Evolutionary conservation across 805 yeast species (phyloP).

Genomic region (Saturnispora silvae): DNA sequence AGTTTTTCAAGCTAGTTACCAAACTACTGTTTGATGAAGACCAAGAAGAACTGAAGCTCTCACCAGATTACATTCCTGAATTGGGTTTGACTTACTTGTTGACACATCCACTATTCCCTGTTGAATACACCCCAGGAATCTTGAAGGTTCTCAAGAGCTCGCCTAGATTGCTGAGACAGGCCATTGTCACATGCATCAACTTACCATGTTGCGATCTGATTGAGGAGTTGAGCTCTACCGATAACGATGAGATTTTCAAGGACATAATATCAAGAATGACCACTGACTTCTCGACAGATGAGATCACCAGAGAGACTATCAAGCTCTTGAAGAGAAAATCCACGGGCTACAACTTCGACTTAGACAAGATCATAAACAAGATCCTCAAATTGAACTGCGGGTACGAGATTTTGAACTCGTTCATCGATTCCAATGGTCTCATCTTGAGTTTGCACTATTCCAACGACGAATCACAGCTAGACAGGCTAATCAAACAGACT

Average conservation of each 20-base stretch:
- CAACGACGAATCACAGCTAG: conserved; percentile 35
- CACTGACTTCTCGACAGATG: conserved; percentile 52
- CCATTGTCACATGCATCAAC: conserved; percentile 68
- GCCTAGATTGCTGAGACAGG: conserved; percentile 67
- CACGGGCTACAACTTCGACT: conserved; percentile 21
- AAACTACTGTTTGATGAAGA: conserved; percentile 28
- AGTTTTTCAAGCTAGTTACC: conserved; percentile 37
- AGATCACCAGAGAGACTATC: conserved; percentile 41
- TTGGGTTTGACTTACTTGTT: conserved; percentile 58
- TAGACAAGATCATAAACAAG: conserved; percentile 36
- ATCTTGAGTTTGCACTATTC: conserved; percentile 48
- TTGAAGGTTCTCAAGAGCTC: conserved; percentile 37
- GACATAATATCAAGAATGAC: conserved; percentile 59
- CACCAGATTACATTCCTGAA: conserved; percentile 37
- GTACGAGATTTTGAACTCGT: conserved; percentile 49
- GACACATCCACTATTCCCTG: conserved; percentile 83
- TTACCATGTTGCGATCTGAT: conserved; percentile 56
- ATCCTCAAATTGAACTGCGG: conserved; percentile 40
- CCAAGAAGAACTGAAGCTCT: conserved; percentile 10
- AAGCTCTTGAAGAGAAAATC: conserved; percentile 24
- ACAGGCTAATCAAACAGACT: conserved; percentile 37
- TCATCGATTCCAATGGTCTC: conserved; percentile 66
- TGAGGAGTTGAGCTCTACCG: conserved; percentile 43
- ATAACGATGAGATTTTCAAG: conserved; percentile 52
- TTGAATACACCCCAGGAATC: conserved; percentile 42